Evolutionary conservation across 352 stramenopile species (phyloP).

Genomic region (Globisporangium orthogonon): DNA sequence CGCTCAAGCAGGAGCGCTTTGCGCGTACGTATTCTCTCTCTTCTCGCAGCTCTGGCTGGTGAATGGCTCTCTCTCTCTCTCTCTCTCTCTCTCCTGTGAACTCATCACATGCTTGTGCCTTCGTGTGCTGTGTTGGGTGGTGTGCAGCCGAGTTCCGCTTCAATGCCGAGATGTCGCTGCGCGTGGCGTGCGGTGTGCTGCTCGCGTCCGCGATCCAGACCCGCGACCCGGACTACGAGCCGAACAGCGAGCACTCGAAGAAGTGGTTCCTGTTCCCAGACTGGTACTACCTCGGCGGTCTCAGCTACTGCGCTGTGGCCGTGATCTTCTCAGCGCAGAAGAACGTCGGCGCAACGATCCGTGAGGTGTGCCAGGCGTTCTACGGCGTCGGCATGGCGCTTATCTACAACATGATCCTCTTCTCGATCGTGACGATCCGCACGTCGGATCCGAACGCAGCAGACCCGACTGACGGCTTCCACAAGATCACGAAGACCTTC

Average conservation of each 20-base stretch:
- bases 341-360: constrained; percentile 64
- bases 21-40: constrained; percentile 32
- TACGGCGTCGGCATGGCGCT: constrained; percentile 74
- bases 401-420: constrained; percentile 75
- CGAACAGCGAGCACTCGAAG: constrained; percentile 35
- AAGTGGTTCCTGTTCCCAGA: constrained; percentile 69
- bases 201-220: constrained; percentile 69
- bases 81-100: too few relatives aligned
- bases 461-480: constrained; percentile 37
- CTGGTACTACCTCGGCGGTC: constrained; percentile 59
- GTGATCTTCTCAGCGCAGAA: constrained; percentile 74
- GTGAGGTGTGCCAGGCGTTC: constrained; percentile 66
- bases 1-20: constrained; percentile 39
- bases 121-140: too few relatives aligned
- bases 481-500: constrained; percentile 59
- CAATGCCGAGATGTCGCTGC: constrained; percentile 63
- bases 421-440: constrained; percentile 33
- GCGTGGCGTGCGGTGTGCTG: constrained; percentile 58
- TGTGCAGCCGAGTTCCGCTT: constrained; percentile 52
- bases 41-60: too few relatives aligned
- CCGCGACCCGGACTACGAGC: constrained; percentile 37
- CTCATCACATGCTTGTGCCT: not conserved
- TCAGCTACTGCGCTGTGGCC: constrained; percentile 72
- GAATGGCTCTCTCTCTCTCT: not conserved
- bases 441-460: constrained; percentile 26